phyloP scores from a whole-genome alignment of 1,139 yeast species.

The Candida anutae region DNA sequence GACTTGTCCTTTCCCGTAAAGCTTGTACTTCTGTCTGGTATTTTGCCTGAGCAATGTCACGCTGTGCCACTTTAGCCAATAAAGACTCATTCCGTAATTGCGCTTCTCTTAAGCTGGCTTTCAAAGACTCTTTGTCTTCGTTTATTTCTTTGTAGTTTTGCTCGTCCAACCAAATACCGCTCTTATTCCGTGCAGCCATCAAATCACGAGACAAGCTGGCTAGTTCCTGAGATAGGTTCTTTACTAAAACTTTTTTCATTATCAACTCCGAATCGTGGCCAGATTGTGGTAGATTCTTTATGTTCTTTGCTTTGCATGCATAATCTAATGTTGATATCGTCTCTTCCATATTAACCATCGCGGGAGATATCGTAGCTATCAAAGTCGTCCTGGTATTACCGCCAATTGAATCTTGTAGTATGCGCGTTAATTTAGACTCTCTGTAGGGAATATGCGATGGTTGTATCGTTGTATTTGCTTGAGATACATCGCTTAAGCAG shows the following conservation, averaged over 20 bases:
- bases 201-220: constrained; percentile 50
- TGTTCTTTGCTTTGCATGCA: constrained; percentile 75
- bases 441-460: constrained; percentile 70
- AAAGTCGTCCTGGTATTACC: constrained; percentile 76
- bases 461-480: neutral
- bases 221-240: constrained; percentile 51
- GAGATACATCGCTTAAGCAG: constrained; percentile 34
- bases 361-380: constrained; percentile 80
- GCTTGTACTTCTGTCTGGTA: constrained; percentile 2
- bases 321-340: constrained; percentile 79
- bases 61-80: constrained; percentile 1
- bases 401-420: constrained; percentile 77
- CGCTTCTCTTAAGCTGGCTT: constrained; percentile 17
- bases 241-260: constrained; percentile 51
- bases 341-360: constrained; percentile 64
- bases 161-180: constrained; percentile 54
- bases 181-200: constrained; percentile 51
- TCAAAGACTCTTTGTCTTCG: constrained; percentile 21
- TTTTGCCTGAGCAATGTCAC: constrained; percentile 1
- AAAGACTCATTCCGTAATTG: constrained; percentile 4
- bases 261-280: constrained; percentile 46
- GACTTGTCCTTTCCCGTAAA: neutral
- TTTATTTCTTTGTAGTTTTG: constrained; percentile 46
- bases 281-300: constrained; percentile 62
- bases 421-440: constrained; percentile 73